These are phyloP conservation scores for Fusarium heterosporum DNA, from an alignment of 2,329 filamentous ascomycete genomes.

Conservation along the genomic window DNA sequence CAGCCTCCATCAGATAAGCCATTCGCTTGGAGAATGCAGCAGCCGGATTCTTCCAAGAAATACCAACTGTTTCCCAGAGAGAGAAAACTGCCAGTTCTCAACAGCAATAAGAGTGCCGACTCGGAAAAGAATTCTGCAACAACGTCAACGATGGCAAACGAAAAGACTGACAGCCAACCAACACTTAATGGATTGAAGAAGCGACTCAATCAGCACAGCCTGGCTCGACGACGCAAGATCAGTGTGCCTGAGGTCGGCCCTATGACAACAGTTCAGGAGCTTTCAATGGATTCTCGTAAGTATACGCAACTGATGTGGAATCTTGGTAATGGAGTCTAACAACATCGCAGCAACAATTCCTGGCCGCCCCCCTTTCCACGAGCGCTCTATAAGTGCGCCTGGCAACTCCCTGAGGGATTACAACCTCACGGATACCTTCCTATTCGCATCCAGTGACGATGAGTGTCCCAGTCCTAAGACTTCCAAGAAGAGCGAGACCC, in stretches of 20 bases:
- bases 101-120: conserved; percentile 61
- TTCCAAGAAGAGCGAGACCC: conserved; percentile 41
- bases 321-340: conserved; percentile 31
- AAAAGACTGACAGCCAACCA: conserved; percentile 55
- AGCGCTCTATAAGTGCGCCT: conserved; percentile 73
- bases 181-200: conserved; percentile 59
- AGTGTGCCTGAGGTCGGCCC: conserved; percentile 73
- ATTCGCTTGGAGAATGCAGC: conserved; percentile 69
- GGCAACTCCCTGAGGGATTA: conserved; percentile 62
- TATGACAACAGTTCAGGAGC: conserved; percentile 76
- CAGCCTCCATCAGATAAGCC: conserved; percentile 60
- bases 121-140: conserved; percentile 62
- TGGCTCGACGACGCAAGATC: conserved; percentile 70
- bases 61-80: conserved; percentile 72
- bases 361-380: conserved; percentile 71
- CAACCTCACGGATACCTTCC: conserved; percentile 42
- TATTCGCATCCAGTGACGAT: conserved; percentile 42
- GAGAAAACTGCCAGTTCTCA: conserved; percentile 57
- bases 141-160: conserved; percentile 56
- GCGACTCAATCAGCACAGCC: conserved; percentile 68
- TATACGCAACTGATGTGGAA: neutral
- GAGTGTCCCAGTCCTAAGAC: conserved; percentile 41
- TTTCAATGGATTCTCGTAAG: conserved; percentile 78
- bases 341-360: conserved; percentile 70
- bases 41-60: conserved; percentile 63